A percentile compares a stretch with the other conserved stretches of the same genome.
phyloP scores from a whole-genome alignment of 2,329 filamentous ascomycete species.

The Ascocoryne sarcoides region DNA sequence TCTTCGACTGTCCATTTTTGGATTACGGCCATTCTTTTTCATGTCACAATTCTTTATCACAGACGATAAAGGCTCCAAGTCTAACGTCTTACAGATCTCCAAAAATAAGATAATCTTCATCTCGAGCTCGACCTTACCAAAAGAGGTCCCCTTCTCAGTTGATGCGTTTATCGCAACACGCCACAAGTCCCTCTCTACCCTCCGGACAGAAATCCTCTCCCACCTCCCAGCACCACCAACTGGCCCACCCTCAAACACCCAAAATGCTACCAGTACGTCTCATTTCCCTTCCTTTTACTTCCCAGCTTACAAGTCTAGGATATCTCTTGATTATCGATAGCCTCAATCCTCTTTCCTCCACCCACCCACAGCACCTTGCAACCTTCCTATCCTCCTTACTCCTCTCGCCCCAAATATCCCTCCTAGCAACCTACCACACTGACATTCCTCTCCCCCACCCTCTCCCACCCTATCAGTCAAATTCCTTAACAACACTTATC shows the following conservation, averaged over 20 bases:
- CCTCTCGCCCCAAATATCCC: constrained; percentile 57
- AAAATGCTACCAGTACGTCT: constrained; percentile 29
- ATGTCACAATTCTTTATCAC: background rate
- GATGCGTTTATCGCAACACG: constrained; percentile 60
- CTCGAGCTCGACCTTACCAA: constrained; percentile 65
- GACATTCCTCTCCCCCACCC: constrained; percentile 55
- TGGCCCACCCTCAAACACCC: no score
- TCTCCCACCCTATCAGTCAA: constrained; percentile 49
- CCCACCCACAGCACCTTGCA: constrained; percentile 48
- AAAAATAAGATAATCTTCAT: constrained; percentile 67
- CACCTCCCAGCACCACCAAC: constrained; percentile 29
- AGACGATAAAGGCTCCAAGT: background rate
- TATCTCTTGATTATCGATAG: constrained; percentile 73
- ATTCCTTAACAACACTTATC: constrained; percentile 61
- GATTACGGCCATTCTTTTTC: background rate
- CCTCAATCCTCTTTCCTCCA: constrained; percentile 56
- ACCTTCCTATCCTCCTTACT: constrained; percentile 61
- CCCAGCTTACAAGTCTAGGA: constrained; percentile 36
- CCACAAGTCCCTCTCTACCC: constrained; percentile 45
- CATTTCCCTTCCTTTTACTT: background rate
- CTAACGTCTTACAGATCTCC: constrained; percentile 37
- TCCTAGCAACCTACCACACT: constrained; percentile 73
- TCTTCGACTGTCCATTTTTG: background rate
- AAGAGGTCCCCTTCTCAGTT: constrained; percentile 44
- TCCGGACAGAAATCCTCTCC: constrained; percentile 52